Evolutionary conservation across 1,284 basidiomycete species (phyloP).

Genomic region (Cryptococcus maquisensis): DNA sequence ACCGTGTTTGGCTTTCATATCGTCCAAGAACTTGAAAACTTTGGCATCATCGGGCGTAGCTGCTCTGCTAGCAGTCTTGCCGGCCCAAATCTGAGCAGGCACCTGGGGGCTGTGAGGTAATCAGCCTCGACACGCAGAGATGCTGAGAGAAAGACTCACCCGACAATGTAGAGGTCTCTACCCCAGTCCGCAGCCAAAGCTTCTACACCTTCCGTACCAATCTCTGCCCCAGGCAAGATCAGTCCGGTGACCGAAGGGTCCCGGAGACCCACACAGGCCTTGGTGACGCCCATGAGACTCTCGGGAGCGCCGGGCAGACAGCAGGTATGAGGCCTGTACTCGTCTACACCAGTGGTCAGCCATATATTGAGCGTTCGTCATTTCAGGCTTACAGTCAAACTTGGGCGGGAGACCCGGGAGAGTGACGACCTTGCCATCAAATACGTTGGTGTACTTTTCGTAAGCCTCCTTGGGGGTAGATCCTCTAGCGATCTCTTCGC

Average conservation of each 20-base stretch:
- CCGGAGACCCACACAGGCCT: neutral
- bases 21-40: conserved; percentile 19
- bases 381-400: conserved; percentile 14
- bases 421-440: conserved; percentile 4
- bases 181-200: conserved; percentile 13
- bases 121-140: neutral
- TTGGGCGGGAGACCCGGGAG: conserved; percentile 15
- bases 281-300: neutral
- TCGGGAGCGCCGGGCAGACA: neutral
- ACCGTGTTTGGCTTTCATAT: conserved; percentile 18
- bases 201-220: conserved; percentile 12
- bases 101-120: conserved; percentile 14
- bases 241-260: neutral
- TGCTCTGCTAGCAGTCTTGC: conserved; percentile 1
- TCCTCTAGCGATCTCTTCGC: conserved; percentile 13
- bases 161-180: conserved; percentile 16
- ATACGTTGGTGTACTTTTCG: conserved; percentile 2
- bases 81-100: conserved; percentile 15
- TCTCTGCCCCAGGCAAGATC: conserved; percentile 10
- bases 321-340: neutral
- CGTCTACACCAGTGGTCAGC: neutral
- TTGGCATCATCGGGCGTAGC: conserved; percentile 17
- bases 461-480: conserved; percentile 5
- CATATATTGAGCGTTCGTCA: neutral
- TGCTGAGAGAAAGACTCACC: conserved; percentile 10